Base-by-base conservation (phyloP, 257 asterid species). In the Orobanche coerulescens region DNA sequence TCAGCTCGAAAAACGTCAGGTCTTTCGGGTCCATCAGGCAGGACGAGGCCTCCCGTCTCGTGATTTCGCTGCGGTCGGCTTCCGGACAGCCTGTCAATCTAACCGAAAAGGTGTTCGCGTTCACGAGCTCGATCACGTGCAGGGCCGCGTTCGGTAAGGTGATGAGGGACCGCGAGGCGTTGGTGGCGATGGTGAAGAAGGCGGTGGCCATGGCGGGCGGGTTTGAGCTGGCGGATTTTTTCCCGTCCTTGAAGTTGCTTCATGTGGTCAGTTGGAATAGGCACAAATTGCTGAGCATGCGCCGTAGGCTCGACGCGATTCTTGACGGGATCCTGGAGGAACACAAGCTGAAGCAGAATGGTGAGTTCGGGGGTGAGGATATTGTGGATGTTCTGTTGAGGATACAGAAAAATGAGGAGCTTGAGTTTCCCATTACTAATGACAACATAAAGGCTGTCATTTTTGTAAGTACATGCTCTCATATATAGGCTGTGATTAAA, bases 371-470 rank as follows among this genome's bases (percentile, higher is more conserved):
- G 0, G 64, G 74, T 0, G 79, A 75, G 22, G 76, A 71, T 2
- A 65, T 72, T 0, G 67, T 72, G 6, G 73, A 76, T 44, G 75
- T 64, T 58, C 39, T 72, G 1, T 44, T 72, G 18, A 61, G 73
- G 56, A 66, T 73, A 58, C 71, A 72, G 60, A 24, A 18, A 8
- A 60, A 52, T 28, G 52, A 40, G 0, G 78, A 58, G 23, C 74
- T 69, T 2, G 6, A 69, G 5, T 56, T 72, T 10, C 80, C 80
- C 1, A 51, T 78, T 7, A 65, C 76, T 0, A 20, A 23, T 4
- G 15, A 66, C 36, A 68, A 57, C 66, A 65, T 75, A 70, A 78
- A 72, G 66, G 81, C 74, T 0, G 24, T 78, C 26, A 40, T 74
- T 10, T 72, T 71, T 6, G 78, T 78, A 52, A 71, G 76, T 25